phyloP scores from a whole-genome alignment of 306 rosid genomes.

The Aeschynomene evenia region DNA sequence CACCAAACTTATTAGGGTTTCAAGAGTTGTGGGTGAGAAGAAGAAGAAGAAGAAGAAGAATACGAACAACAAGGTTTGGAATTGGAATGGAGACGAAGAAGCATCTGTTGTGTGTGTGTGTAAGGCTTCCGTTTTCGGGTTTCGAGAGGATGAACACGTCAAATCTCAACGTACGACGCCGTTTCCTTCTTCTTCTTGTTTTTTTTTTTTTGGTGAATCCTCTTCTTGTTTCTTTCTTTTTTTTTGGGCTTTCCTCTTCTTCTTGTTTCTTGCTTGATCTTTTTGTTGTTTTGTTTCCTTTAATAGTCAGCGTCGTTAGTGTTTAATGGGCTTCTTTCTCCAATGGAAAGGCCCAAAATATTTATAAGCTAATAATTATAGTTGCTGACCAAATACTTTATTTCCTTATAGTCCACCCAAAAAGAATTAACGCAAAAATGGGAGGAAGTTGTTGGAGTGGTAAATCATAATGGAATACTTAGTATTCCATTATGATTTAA shows the following conservation, averaged over 20 bases:
- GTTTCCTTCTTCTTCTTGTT: not conserved
- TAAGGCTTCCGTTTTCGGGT: not conserved
- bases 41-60: not conserved
- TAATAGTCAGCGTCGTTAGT: too few species aligned
- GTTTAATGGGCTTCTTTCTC: too few species aligned
- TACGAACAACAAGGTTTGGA: not conserved
- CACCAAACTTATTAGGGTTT: constrained; percentile 32
- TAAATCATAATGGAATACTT: too few species aligned
- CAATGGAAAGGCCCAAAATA: too few species aligned
- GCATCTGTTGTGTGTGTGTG: not conserved
- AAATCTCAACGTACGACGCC: not conserved
- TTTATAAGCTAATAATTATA: too few species aligned
- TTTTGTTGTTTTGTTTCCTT: too few species aligned
- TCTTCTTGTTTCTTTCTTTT: too few species aligned
- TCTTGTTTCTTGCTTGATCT: too few species aligned
- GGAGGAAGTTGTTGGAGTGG: too few species aligned
- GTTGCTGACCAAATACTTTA: not conserved
- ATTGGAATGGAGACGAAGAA: not conserved
- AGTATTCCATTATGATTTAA: not conserved
- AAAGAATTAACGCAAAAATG: too few species aligned
- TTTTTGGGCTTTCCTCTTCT: not conserved
- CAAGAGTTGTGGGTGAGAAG: not conserved
- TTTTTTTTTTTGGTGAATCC: too few species aligned
- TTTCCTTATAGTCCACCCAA: too few species aligned
- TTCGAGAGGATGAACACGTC: constrained; percentile 20